Evolutionary conservation across 2,329 filamentous ascomycete species (phyloP).

Genomic region (Botrytis deweyae): DNA sequence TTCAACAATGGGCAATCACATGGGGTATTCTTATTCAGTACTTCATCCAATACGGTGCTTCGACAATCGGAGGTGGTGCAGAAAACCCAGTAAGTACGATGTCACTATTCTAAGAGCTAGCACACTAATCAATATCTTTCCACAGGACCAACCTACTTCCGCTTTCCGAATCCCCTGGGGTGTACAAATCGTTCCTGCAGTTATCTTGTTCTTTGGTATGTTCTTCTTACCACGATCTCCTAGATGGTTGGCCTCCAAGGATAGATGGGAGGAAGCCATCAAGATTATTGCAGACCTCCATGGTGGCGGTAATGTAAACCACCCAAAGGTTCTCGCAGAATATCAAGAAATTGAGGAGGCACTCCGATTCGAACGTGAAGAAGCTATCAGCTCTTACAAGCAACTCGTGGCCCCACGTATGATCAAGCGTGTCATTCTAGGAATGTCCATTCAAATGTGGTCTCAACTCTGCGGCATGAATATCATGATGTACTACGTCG

Average conservation of each 20-base stretch:
- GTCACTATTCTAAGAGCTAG: background rate
- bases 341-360: conserved; percentile 69
- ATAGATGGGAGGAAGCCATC: conserved; percentile 65
- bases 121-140: background rate
- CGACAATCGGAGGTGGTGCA: conserved; percentile 53
- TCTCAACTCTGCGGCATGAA: conserved; percentile 75
- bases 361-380: conserved; percentile 69
- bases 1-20: conserved; percentile 71
- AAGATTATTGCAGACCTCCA: conserved; percentile 58
- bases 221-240: conserved; percentile 65
- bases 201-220: conserved; percentile 54
- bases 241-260: conserved; percentile 67
- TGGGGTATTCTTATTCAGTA: conserved; percentile 68
- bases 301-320: conserved; percentile 53
- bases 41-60: conserved; percentile 65
- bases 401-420: conserved; percentile 71
- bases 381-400: conserved; percentile 66
- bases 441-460: conserved; percentile 74
- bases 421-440: conserved; percentile 69
- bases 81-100: conserved; percentile 42
- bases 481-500: conserved; percentile 68
- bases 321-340: conserved; percentile 62
- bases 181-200: conserved; percentile 56
- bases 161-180: conserved; percentile 64
- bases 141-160: conserved; percentile 47